Conservation (phyloP, 345 rosid genomes). For the Acer campestre region DNA sequence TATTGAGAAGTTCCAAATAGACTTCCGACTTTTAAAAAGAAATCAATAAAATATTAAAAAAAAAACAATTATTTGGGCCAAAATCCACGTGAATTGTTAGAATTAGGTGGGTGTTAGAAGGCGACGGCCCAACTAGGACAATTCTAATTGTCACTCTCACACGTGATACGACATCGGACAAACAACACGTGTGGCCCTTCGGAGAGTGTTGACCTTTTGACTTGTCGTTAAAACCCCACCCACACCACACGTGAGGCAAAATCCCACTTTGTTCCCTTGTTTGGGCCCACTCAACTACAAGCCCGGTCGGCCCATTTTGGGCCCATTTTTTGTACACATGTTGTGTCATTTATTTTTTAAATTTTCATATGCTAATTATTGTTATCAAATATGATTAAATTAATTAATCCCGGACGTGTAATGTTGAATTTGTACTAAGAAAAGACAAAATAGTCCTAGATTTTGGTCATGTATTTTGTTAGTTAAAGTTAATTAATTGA, state of each 20-base stretch:
- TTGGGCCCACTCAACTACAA: conserved; percentile 20
- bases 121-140: conserved; percentile 18
- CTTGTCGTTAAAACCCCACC: conserved; percentile 30
- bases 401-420: background rate
- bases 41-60: background rate
- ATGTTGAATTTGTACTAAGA: background rate
- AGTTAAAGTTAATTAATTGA: background rate
- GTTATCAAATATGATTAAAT: background rate
- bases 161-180: conserved; percentile 25
- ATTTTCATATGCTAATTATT: background rate
- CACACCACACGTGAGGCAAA: conserved; percentile 50
- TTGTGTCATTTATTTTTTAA: background rate
- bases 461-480: background rate
- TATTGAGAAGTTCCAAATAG: too few relatives aligned
- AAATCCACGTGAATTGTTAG: conserved; percentile 39
- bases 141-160: conserved; percentile 25
- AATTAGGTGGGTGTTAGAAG: background rate
- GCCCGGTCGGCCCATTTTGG: conserved; percentile 22
- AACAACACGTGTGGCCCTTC: conserved; percentile 35
- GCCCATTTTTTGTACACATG: conserved; percentile 20
- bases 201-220: conserved; percentile 30
- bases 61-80: conserved; percentile 25
- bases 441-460: background rate
- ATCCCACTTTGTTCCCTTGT: conserved; percentile 18
- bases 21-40: too few relatives aligned